Conservation (phyloP, 805 yeast species). For the Saccharomycopsis selenospora region DNA sequence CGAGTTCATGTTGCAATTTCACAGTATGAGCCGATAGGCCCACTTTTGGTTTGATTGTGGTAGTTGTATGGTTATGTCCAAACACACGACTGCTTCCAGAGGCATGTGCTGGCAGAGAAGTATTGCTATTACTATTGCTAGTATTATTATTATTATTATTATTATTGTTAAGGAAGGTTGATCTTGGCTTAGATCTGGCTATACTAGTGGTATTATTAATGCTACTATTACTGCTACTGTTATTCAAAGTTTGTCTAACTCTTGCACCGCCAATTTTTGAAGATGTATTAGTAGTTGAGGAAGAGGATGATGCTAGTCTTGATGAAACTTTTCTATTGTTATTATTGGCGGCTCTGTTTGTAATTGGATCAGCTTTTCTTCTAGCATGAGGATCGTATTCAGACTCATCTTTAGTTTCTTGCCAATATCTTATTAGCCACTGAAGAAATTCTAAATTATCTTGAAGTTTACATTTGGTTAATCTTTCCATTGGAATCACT, state of each 20-base stretch:
- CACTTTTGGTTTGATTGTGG: constrained; percentile 3
- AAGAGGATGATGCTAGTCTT: not conserved
- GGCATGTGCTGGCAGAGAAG: not conserved
- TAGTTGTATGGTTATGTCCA: not conserved
- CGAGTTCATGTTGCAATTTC: constrained; percentile 33
- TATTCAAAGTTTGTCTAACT: constrained; percentile 1
- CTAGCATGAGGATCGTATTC: constrained; percentile 64
- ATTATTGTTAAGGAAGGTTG: not conserved
- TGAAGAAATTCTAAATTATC: constrained; percentile 92
- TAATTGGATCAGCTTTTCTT: constrained; percentile 33
- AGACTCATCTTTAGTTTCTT: constrained; percentile 59
- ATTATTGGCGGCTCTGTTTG: not conserved
- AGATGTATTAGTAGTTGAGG: not conserved
- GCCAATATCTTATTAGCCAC: constrained; percentile 84
- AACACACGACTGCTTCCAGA: not conserved
- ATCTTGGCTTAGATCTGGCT: constrained; percentile 3
- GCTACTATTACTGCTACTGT: not conserved
- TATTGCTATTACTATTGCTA: not conserved
- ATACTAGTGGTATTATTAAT: not conserved
- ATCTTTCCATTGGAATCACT: constrained; percentile 69
- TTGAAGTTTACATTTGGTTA: constrained; percentile 83
- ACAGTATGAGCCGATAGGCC: constrained; percentile 8
- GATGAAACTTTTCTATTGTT: not conserved
- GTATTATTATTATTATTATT: not conserved
- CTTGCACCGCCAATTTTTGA: not conserved